Percentiles rank a stretch among this genome's conserved stretches.
Evolutionary conservation across 345 rosid genomes (phyloP).

Genomic region (Psidium friedrichsthalianum): DNA sequence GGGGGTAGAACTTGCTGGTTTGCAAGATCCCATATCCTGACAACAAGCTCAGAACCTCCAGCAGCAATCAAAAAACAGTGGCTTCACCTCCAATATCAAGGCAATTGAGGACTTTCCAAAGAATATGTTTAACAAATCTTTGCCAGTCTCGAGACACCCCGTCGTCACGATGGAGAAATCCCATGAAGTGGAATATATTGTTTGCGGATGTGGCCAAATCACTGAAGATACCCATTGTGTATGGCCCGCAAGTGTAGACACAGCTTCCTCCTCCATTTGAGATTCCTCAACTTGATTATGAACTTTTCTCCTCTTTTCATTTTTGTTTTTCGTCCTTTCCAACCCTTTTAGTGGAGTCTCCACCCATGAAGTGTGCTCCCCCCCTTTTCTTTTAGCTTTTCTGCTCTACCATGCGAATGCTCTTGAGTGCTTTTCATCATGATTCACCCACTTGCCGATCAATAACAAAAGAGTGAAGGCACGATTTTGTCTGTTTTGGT

Average conservation of each 20-base stretch:
- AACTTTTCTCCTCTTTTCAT: slow-evolving; percentile 88
- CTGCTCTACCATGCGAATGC: too few species aligned
- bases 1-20: slow-evolving; percentile 94
- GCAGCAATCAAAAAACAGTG: slow-evolving; percentile 76
- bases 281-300: slow-evolving; percentile 45
- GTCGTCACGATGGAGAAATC: slow-evolving; percentile 79
- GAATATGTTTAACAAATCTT: slow-evolving; percentile 53
- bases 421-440: too few species aligned
- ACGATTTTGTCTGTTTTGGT: too few species aligned
- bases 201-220: slow-evolving; percentile 65
- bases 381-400: too few species aligned
- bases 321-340: too few species aligned
- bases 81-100: slow-evolving; percentile 92
- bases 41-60: slow-evolving; percentile 81
- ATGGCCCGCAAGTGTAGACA: slow-evolving; percentile 78
- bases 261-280: slow-evolving; percentile 77
- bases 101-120: slow-evolving; percentile 69
- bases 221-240: slow-evolving; percentile 80
- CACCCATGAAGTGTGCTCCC: too few species aligned
- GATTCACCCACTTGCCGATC: too few species aligned
- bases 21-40: slow-evolving; percentile 96
- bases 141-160: slow-evolving; percentile 90
- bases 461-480: too few species aligned
- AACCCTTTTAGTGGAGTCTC: too few species aligned
- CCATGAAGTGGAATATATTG: slow-evolving; percentile 85